Base-by-base conservation (phyloP, 1,139 yeast genomes). In the Yamadazyma diddensiae region DNA sequence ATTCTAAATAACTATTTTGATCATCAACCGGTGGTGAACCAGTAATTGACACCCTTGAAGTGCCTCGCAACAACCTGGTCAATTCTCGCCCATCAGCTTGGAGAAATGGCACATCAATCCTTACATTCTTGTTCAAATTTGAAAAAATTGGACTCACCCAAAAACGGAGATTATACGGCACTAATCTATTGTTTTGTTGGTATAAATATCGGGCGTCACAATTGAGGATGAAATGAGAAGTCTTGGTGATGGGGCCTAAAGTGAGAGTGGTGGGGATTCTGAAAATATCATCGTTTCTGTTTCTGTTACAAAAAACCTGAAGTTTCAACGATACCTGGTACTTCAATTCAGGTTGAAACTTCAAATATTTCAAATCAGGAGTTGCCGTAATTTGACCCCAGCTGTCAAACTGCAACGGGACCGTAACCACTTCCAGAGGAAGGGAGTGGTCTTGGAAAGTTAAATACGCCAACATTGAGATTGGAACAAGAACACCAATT, bases 91-190 rank as follows among this genome's bases (percentile, higher is more conserved):
- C 31, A 1, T 24, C 18, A 7, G 45, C 11, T 4, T 34, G 30
- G 8, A 31, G 10, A 13, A 33, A 30, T 19, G 38, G 35, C 13
- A 49, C 33, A 8, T 37, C 30, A 11, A 52, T 16, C 24, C 34
- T 26, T n/a, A 43, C 46, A 21, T 36, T 35, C 27, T 45, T 48
- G 31, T 52, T 48, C 33, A 45, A 47, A 34, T 57, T 49, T 4
- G 60, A 54, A 9, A 62, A 26, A 0, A 54, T 26, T 0, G 75
- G 73, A 1, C 71, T 62, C 6, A 58, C 53, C 65, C 68, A 66
- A 37, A 49, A 55, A 28, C 65, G 50, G 21, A 65, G 47, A 33
- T 59, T 56, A 40, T 53, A 66, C 0, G 75, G 74, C 7, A 69
- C 41, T 24, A 57, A 36, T 39, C 39, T 27, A 42, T 69, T 69